A percentile compares a stretch with the other conserved stretches of the same genome.
Conservation (phyloP, 768 basidiomycete species). For the Naganishia friedmannii region DNA sequence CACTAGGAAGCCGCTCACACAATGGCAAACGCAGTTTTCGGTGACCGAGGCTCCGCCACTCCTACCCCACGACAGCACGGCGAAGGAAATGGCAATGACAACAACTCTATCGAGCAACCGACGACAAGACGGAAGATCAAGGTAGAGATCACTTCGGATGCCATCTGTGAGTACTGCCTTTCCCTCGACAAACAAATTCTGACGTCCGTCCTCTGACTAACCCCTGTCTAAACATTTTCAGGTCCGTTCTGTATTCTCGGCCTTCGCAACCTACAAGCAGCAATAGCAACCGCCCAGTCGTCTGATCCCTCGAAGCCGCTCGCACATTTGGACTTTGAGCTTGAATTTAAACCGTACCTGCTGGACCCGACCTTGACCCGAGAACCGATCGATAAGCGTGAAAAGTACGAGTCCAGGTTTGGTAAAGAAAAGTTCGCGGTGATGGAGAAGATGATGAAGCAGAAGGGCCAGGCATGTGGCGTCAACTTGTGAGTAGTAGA, state of each 20-base stretch:
- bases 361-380: constrained; percentile 54
- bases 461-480: constrained; percentile 61
- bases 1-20: neutral
- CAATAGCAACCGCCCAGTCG: constrained; percentile 29
- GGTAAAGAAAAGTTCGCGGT: constrained; percentile 58
- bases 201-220: neutral
- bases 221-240: neutral
- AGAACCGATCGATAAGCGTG: constrained; percentile 36
- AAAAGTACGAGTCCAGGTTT: constrained; percentile 51
- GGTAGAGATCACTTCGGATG: constrained; percentile 41
- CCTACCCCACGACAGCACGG: constrained; percentile 8
- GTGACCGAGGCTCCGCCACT: constrained; percentile 4
- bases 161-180: constrained; percentile 34
- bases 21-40: constrained; percentile 1
- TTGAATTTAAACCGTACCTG: constrained; percentile 58
- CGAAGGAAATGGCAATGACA: neutral
- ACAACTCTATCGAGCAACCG: neutral
- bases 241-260: constrained; percentile 42
- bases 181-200: neutral
- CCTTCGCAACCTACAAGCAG: constrained; percentile 34
- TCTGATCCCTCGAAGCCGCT: constrained; percentile 47
- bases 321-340: constrained; percentile 50
- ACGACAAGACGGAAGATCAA: constrained; percentile 25
- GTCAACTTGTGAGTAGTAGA: constrained; percentile 59
- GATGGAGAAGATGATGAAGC: constrained; percentile 55